These are phyloP conservation scores for Penicillium robsamsonii DNA, from an alignment of 495 filamentous ascomycete species.

Conservation along the genomic window DNA sequence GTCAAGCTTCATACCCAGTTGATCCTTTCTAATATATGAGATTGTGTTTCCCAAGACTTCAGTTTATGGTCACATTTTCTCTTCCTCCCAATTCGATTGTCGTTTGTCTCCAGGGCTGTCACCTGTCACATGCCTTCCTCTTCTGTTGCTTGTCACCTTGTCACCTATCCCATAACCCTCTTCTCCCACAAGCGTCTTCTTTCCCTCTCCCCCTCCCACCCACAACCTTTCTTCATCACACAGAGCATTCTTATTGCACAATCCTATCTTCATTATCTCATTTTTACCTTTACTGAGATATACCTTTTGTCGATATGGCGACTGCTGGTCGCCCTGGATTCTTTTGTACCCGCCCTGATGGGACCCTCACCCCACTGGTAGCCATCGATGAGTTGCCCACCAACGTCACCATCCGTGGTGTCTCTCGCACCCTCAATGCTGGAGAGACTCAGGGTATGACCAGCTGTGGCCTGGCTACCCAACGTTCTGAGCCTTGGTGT, in stretches of 20 bases:
- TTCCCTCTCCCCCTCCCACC: too few relatives aligned
- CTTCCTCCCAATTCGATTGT: neutral
- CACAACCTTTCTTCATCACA: neutral
- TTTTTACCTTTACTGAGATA: neutral
- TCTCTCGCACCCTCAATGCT: slow-evolving; percentile 31
- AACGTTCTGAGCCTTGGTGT: slow-evolving; percentile 32
- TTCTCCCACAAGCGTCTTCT: neutral
- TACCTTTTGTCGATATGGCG: neutral
- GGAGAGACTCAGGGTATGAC: slow-evolving; percentile 47
- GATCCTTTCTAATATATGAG: neutral
- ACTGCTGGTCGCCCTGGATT: neutral
- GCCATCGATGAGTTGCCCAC: slow-evolving; percentile 62
- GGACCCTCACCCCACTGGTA: slow-evolving; percentile 59
- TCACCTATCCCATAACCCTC: neutral
- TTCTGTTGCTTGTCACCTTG: neutral
- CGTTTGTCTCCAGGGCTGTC: neutral
- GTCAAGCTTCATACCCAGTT: neutral
- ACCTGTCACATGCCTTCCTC: neutral
- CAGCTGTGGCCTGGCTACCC: slow-evolving; percentile 38
- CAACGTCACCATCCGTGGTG: slow-evolving; percentile 33
- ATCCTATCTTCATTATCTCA: neutral
- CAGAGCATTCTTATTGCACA: neutral
- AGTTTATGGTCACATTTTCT: neutral
- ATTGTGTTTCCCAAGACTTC: neutral
- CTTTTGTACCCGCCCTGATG: slow-evolving; percentile 57